Conservation (phyloP, 108 stramenopile species). For the Nitzschia sp. region DNA sequence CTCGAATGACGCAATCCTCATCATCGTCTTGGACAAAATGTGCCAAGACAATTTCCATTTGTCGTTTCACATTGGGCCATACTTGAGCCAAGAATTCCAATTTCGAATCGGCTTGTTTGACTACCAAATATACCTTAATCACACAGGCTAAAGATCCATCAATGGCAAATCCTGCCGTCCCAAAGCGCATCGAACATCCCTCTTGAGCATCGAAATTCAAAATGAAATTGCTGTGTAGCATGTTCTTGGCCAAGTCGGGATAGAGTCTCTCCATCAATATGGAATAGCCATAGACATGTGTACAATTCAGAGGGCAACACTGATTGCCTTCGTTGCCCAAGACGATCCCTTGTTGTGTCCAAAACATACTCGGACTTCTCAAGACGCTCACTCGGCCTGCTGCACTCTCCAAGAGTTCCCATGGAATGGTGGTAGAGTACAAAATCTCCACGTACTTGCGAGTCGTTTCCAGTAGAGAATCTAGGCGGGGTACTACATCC, state of each 20-base stretch:
- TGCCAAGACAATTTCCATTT: slow-evolving; percentile 8
- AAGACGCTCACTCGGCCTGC: slow-evolving; percentile 1
- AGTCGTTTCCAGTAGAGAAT: slow-evolving; percentile 4
- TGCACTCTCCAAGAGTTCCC: slow-evolving; percentile 12
- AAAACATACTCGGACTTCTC: slow-evolving; percentile 23
- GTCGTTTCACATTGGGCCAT: slow-evolving; percentile 17
- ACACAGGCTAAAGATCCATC: slow-evolving; percentile 19
- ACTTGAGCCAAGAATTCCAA: slow-evolving; percentile 7
- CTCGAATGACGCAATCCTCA: slow-evolving; percentile 1
- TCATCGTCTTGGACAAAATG: not conserved
- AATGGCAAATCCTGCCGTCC: slow-evolving; percentile 9
- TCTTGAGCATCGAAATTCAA: slow-evolving; percentile 11
- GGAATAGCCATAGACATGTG: slow-evolving; percentile 20
- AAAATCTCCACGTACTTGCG: slow-evolving; percentile 10
- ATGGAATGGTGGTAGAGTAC: slow-evolving; percentile 18
- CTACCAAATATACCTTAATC: slow-evolving; percentile 23
- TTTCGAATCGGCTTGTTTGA: slow-evolving; percentile 13
- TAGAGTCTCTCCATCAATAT: slow-evolving; percentile 13
- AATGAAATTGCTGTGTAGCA: slow-evolving; percentile 7
- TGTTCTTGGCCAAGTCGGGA: slow-evolving; percentile 12
- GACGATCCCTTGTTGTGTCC: slow-evolving; percentile 14
- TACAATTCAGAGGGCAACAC: slow-evolving; percentile 11
- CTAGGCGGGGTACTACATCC: not conserved
- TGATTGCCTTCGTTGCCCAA: slow-evolving; percentile 19
- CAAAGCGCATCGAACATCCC: slow-evolving; percentile 13